phyloP scores from a whole-genome alignment of 306 rosid species.

The Cicer judaicum region DNA sequence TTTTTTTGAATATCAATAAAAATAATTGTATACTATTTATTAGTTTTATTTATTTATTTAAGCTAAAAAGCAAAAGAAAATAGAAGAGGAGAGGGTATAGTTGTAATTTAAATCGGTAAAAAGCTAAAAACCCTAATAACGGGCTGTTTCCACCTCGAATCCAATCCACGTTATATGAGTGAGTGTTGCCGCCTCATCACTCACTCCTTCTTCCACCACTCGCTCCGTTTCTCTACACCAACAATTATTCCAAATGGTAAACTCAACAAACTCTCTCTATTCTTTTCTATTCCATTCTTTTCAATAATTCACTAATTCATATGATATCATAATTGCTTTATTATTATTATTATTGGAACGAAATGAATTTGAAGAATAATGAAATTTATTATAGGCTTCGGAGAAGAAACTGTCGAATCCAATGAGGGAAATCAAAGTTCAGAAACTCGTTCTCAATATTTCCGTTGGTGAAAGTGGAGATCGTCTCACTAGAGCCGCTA shows the following conservation, averaged over 20 bases:
- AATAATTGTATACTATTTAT: too few species aligned
- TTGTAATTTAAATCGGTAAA: too few species aligned
- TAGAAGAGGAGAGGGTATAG: too few species aligned
- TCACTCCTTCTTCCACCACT: not conserved
- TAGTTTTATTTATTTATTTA: too few species aligned
- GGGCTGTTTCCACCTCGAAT: too few species aligned
- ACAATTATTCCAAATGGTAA: constrained; percentile 12
- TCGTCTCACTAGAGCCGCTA: constrained; percentile 82
- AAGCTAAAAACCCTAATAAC: too few species aligned
- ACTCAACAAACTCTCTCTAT: not conserved
- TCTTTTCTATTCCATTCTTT: not conserved
- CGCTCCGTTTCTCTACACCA: not conserved
- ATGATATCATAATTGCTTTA: too few species aligned
- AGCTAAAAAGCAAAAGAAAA: too few species aligned
- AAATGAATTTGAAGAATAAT: not conserved
- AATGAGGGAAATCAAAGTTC: constrained; percentile 84
- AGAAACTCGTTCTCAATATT: constrained; percentile 80
- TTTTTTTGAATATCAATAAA: too few species aligned
- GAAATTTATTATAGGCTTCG: constrained; percentile 55
- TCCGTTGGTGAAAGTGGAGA: constrained; percentile 88
- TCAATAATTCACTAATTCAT: too few species aligned
- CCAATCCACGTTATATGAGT: not conserved
- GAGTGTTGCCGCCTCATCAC: not conserved
- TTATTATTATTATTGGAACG: not conserved
- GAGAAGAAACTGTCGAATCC: constrained; percentile 78